Evolutionary conservation across 768 basidiomycete genomes (phyloP), one percentile per base, ranked within the genome.

Genomic region (Paxillus ammoniavirescens): DNA sequence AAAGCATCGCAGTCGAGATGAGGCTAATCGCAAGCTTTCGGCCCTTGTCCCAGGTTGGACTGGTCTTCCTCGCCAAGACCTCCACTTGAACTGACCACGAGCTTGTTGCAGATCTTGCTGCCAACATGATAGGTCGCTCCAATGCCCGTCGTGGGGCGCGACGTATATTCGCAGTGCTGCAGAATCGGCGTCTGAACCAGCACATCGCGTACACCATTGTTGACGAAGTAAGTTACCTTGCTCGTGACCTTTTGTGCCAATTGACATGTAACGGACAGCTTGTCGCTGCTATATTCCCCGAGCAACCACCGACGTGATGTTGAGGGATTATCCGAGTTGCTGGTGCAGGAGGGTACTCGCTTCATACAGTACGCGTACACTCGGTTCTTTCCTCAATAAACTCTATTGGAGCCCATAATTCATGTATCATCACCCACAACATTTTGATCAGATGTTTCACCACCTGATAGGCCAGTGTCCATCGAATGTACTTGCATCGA

Each of bases 41-140:
- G 82, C 91, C 8, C 76, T 98, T 38, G 87, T 99, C 57, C 97
- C 97, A 65, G 95, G 95, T 93, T 52, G 48, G 66, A 48, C 30
- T 28, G 41, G 1, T 14, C 38, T 44, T 26, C 37, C 26, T 14
- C 50, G n/a, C 40, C 38, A 12, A 56, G 26, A 15, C 35, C 12
- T 31, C 51, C 14, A 55, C 26, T 12, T 37, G 37, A 15, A 50
- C 47, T 54, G 12, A 37, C 38, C 18, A 56, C 47, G 42, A 47
- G 21, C 50, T 35, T 21, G 14, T 35, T 45, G 8, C 60, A 97
- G 96, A 98, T 65, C 72, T 98, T 49, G 94, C 92, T 31, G 93
- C 96, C 7, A 98, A 97, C 62, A 93, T 98, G 89, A 98, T 98
- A 60, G 97, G 97, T n/a, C 82, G 94, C 30, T 87, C 91, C 3